Conservation (phyloP, 805 yeast species). For the Ogataea ramenticola region DNA sequence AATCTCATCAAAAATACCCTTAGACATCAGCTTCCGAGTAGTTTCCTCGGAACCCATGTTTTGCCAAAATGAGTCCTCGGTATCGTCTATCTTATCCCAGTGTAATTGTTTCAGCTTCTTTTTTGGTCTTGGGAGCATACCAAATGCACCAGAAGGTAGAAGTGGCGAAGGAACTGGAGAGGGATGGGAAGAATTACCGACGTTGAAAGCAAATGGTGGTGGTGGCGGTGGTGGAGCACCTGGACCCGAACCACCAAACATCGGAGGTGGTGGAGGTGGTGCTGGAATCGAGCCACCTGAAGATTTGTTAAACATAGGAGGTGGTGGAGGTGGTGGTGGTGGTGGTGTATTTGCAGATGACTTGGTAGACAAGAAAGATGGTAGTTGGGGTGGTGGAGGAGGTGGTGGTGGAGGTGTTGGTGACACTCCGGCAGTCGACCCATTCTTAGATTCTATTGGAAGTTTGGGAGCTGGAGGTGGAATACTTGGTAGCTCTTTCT, state of each 20-base stretch:
- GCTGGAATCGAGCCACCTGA: constrained; percentile 16
- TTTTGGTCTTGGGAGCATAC: constrained; percentile 58
- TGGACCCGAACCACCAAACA: constrained; percentile 19
- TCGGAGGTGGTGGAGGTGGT: constrained; percentile 24
- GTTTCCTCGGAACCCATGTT: constrained; percentile 50
- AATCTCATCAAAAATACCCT: constrained; percentile 77
- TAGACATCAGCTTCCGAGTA: constrained; percentile 57
- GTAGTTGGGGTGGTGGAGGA: constrained; percentile 25
- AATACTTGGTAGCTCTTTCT: not conserved
- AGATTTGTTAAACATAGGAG: constrained; percentile 8
- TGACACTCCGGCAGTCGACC: constrained; percentile 5
- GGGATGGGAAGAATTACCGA: constrained; percentile 2
- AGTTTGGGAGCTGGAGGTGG: not conserved
- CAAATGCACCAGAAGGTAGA: constrained; percentile 29
- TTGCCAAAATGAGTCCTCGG: constrained; percentile 84
- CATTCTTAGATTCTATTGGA: no score
- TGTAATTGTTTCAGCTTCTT: constrained; percentile 87
- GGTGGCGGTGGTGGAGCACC: constrained; percentile 25
- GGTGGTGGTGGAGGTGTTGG: constrained; percentile 28
- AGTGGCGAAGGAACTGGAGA: constrained; percentile 16
- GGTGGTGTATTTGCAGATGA: constrained; percentile 2
- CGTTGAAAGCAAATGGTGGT: constrained; percentile 11
- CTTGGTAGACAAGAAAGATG: constrained; percentile 9
- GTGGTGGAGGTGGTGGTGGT: constrained; percentile 23
- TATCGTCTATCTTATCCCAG: constrained; percentile 88